Base-by-base conservation (phyloP, 495 filamentous ascomycete species). In the Durotheca rogersii region DNA sequence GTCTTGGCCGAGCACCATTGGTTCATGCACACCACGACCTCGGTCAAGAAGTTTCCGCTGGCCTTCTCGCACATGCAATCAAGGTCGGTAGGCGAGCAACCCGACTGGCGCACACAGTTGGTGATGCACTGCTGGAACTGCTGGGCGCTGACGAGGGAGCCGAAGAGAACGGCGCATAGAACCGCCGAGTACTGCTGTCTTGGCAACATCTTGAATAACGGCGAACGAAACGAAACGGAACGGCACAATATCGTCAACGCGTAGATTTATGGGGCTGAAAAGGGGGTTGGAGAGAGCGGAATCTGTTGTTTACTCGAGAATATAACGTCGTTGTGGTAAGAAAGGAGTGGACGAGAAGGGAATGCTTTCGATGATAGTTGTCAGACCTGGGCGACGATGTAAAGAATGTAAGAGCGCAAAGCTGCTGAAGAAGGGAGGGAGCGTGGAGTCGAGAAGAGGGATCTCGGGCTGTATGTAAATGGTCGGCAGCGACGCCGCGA, bases 21-120 rank as follows among this genome's bases (percentile, higher is more conserved):
- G 52, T 65, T 66, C 54, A 70, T 69, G 45, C 69, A 72, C 21
- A 65, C 47, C 3, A 64, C 56, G 18, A 63, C 49, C 45, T 70
- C 59, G 3, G 62, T 60, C 4, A 72, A 53, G 37, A 72, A 65
- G 18, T 46, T 55, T 30, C 52, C 51, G 27, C 52, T 36, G n/a
- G 61, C 60, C 34, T 64, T 62, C 47, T 61, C 53, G 50, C 69
- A 72, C 43, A 72, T 55, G 38, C 69, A 70, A 30, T 61, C 46
- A 19, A 61, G 31, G 29, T 70, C 61, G 31, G 58, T 56, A 11
- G 55, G 41, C 5, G 51, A 32, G 52, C 69, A 72, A 7, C 64
- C 65, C 9, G 59, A 60, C 33, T 66, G 55, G 12, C 67, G 47
- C 36, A 72, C 53, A 41, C 69, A 72, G 18, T 64, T 58, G 40